These are phyloP conservation scores for Albophoma yamanashiensis DNA, from an alignment of 2,329 filamentous ascomycete genomes.

Conservation along the genomic window DNA sequence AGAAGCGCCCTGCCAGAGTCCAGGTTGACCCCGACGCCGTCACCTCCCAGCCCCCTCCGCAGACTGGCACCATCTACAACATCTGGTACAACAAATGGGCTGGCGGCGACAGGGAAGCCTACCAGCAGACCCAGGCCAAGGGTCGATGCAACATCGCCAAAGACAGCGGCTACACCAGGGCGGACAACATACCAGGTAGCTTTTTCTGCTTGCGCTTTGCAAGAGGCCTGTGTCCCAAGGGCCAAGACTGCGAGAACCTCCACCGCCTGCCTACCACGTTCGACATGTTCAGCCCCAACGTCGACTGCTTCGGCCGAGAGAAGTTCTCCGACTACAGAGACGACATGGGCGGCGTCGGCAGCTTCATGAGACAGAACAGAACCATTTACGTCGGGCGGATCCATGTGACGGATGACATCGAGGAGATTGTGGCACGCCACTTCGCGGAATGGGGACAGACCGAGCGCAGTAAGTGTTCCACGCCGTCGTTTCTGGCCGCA, in stretches of 20 bases:
- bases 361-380: constrained; percentile 85
- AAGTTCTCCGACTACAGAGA: constrained; percentile 90
- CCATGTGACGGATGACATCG: constrained; percentile 92
- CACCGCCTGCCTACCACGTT: constrained; percentile 79
- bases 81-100: constrained; percentile 93
- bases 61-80: constrained; percentile 94
- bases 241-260: constrained; percentile 87
- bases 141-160: constrained; percentile 78
- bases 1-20: constrained; percentile 77
- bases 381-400: constrained; percentile 91
- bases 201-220: constrained; percentile 94
- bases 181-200: constrained; percentile 64
- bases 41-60: constrained; percentile 74
- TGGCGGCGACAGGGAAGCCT: constrained; percentile 88
- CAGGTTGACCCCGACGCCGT: constrained; percentile 82
- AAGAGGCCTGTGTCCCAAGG: constrained; percentile 71
- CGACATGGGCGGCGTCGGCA: constrained; percentile 95
- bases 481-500: background rate
- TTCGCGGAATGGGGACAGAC: constrained; percentile 96
- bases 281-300: constrained; percentile 86
- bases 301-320: constrained; percentile 84
- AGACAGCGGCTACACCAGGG: constrained; percentile 70
- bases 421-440: constrained; percentile 88
- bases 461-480: constrained; percentile 51
- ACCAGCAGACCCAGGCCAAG: constrained; percentile 75